Percentiles rank a stretch among this genome's conserved stretches.
These are phyloP conservation scores for Wallacemonas collosoma DNA, from an alignment of 208 protist genomes.

Conservation along the genomic window DNA sequence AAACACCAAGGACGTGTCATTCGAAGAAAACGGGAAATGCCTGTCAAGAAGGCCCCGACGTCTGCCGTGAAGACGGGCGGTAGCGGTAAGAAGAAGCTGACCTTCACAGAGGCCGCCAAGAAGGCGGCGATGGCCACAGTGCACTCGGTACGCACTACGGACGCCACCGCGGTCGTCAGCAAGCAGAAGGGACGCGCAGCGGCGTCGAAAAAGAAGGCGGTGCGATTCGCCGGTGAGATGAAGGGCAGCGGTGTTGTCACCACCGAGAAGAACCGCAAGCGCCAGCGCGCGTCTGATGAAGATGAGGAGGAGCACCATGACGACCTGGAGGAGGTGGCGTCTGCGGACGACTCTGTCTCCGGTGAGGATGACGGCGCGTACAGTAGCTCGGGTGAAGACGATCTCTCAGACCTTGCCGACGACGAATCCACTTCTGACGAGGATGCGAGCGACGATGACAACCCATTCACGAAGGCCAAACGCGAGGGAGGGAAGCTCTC, in stretches of 20 bases:
- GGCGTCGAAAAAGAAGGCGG: constrained; percentile 30
- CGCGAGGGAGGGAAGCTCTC: constrained; percentile 36
- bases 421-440: constrained; percentile 18
- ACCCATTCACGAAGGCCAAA: constrained; percentile 42
- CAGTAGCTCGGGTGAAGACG: constrained; percentile 24
- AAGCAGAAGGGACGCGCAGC: constrained; percentile 2
- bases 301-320: constrained; percentile 25
- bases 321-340: constrained; percentile 7
- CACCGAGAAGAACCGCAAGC: constrained; percentile 26
- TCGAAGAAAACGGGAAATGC: constrained; percentile 15
- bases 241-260: constrained; percentile 47
- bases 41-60: constrained; percentile 17
- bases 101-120: constrained; percentile 24
- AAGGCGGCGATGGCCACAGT: constrained; percentile 28
- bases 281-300: constrained; percentile 25
- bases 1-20: neutral
- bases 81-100: constrained; percentile 14
- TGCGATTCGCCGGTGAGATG: constrained; percentile 24
- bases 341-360: constrained; percentile 26
- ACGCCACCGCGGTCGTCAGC: neutral
- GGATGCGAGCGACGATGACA: constrained; percentile 34
- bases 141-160: constrained; percentile 21
- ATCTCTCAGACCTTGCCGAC: constrained; percentile 38
- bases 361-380: constrained; percentile 24
- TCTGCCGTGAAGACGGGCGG: constrained; percentile 11